Percentiles rank a stretch among this genome's conserved stretches.
phyloP scores from a whole-genome alignment of 2,329 filamentous ascomycete species.

The Diplocarpon rosae region DNA sequence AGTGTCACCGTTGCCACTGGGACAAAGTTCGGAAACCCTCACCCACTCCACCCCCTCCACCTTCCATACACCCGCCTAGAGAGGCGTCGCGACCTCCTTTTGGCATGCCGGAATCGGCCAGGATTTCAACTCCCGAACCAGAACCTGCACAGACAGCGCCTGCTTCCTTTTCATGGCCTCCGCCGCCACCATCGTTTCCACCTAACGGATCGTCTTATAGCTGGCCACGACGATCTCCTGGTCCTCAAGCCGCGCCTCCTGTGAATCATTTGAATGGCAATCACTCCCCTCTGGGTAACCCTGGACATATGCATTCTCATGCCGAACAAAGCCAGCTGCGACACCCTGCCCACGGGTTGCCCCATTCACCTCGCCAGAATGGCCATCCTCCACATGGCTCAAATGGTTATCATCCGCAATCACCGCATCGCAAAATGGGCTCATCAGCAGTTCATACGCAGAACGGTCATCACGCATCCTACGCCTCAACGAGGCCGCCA shows the following conservation, averaged over 20 bases:
- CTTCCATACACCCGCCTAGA: conserved; percentile 7
- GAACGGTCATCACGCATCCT: conserved; percentile 22
- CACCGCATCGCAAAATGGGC: conserved; percentile 18
- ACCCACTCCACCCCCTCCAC: conserved; percentile 14
- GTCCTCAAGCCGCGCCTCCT: conserved; percentile 33
- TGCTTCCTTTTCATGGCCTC: conserved; percentile 8
- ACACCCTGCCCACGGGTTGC: conserved; percentile 19
- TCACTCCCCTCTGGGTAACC: conserved; percentile 20
- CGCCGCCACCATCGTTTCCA: conserved; percentile 18
- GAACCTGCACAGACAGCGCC: conserved; percentile 14
- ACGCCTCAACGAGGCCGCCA: conserved; percentile 24
- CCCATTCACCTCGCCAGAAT: conserved; percentile 35
- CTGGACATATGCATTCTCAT: conserved; percentile 22
- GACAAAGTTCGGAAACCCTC: conserved; percentile 33
- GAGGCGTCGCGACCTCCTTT: conserved; percentile 15
- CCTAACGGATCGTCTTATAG: conserved; percentile 34
- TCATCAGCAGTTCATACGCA: conserved; percentile 19
- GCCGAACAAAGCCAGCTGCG: conserved; percentile 16
- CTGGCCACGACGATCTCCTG: conserved; percentile 41
- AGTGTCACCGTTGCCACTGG: conserved; percentile 64
- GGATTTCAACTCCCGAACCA: conserved; percentile 25
- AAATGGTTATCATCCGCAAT: conserved; percentile 29
- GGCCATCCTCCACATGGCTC: conserved; percentile 33
- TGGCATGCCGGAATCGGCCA: conserved; percentile 17
- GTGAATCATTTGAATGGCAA: conserved; percentile 39